Percentiles rank a stretch among this genome's conserved stretches.
Conservation (phyloP, 805 yeast species). For the Nakazawaea ishiwadae region DNA sequence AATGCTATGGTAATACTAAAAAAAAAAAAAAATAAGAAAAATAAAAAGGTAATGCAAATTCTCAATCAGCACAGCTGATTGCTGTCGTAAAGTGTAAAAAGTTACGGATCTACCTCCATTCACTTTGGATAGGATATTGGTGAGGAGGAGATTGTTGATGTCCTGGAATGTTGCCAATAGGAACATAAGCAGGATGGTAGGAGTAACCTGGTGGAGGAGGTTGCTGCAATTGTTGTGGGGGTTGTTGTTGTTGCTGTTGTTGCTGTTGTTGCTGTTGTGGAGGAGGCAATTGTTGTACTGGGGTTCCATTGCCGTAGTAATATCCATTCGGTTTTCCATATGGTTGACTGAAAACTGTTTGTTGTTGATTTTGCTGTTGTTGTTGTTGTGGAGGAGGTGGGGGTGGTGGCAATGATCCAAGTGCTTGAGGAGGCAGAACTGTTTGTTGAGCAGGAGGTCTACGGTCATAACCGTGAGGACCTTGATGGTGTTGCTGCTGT, state of each 20-base stretch:
- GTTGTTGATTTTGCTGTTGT: slow-evolving; percentile 4
- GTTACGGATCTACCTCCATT: neutral
- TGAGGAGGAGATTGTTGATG: slow-evolving; percentile 5
- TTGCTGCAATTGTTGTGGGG: too few relatives aligned
- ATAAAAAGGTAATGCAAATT: too few relatives aligned
- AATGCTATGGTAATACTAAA: too few relatives aligned
- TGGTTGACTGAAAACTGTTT: slow-evolving; percentile 8
- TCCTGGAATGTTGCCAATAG: neutral
- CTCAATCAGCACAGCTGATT: too few relatives aligned
- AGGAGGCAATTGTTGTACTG: slow-evolving; percentile 1
- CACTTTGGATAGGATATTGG: slow-evolving; percentile 1
- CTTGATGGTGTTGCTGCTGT: slow-evolving; percentile 5
- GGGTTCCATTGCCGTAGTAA: neutral
- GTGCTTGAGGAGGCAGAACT: neutral
- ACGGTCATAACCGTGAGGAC: too few relatives aligned
- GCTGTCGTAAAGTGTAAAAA: neutral
- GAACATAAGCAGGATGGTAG: slow-evolving; percentile 2
- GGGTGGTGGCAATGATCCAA: slow-evolving; percentile 1
- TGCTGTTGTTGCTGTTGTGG: slow-evolving; percentile 2
- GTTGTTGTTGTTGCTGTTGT: too few relatives aligned
- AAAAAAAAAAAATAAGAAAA: too few relatives aligned
- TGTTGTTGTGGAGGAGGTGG: slow-evolving; percentile 5
- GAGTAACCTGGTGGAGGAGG: slow-evolving; percentile 1
- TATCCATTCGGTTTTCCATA: slow-evolving; percentile 1
- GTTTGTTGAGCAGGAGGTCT: too few relatives aligned